phyloP scores from a whole-genome alignment of 2,329 filamentous ascomycete species.

The Furcasterigmium furcatum region DNA sequence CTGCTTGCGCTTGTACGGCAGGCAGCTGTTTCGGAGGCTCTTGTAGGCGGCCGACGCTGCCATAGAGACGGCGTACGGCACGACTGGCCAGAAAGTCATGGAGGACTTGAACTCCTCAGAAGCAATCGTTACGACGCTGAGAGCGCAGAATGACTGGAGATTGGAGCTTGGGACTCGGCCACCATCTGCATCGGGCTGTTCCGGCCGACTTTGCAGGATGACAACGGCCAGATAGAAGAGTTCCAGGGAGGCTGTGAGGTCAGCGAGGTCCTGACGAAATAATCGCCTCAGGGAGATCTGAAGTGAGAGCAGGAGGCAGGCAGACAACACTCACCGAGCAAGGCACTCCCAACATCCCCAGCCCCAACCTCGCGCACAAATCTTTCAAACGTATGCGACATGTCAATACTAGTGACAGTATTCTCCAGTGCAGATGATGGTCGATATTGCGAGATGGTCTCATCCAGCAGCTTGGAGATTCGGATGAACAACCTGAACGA shows the following conservation, averaged over 20 bases:
- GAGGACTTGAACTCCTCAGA: constrained; percentile 14
- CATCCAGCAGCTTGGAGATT: constrained; percentile 15
- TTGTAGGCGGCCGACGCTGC: constrained; percentile 17
- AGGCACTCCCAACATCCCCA: background rate
- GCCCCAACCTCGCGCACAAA: constrained; percentile 6
- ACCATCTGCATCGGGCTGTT: constrained; percentile 7
- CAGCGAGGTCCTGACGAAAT: too few species aligned
- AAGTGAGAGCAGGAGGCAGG: too few species aligned
- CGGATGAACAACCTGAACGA: constrained; percentile 17
- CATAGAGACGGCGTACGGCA: constrained; percentile 18
- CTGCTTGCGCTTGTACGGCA: constrained; percentile 13
- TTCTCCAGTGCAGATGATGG: constrained; percentile 10
- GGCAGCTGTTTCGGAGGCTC: constrained; percentile 15
- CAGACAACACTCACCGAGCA: constrained; percentile 11
- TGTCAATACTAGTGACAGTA: constrained; percentile 7
- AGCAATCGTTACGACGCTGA: constrained; percentile 14
- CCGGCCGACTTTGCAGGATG: constrained; percentile 13
- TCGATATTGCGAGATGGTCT: constrained; percentile 18
- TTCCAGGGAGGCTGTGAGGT: constrained; percentile 14
- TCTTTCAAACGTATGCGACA: constrained; percentile 11
- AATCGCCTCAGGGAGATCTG: too few species aligned
- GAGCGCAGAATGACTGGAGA: constrained; percentile 16
- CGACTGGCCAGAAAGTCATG: constrained; percentile 16
- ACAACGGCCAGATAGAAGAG: constrained; percentile 17
- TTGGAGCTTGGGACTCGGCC: constrained; percentile 9